phyloP scores from a whole-genome alignment of 2,329 filamentous ascomycete species.

The Fusarium coicis region DNA sequence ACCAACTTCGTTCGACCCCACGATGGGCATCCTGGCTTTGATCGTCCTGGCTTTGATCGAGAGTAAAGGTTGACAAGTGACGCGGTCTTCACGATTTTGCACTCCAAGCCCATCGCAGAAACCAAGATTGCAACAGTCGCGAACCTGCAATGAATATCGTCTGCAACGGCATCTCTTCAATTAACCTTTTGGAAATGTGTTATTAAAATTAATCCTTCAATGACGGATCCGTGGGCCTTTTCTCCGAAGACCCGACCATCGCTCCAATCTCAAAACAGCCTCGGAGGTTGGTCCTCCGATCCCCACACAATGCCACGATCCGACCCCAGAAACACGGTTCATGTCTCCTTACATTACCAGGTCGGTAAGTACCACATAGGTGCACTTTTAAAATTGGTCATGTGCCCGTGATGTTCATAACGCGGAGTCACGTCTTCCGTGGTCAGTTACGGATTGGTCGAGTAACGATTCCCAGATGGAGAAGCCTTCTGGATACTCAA shows the following conservation, averaged over 20 bases:
- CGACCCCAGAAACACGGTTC: not conserved
- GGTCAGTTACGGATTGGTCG: constrained; percentile 8
- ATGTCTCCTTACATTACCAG: not conserved
- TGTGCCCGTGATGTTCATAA: not conserved
- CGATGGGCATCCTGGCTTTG: not conserved
- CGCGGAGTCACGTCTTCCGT: constrained; percentile 16
- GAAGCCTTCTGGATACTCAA: not conserved
- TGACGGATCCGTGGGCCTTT: constrained; percentile 21
- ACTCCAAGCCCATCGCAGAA: not conserved
- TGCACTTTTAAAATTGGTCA: not conserved
- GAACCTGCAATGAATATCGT: fast-evolving
- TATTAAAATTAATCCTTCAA: not conserved
- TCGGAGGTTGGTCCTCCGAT: constrained; percentile 28
- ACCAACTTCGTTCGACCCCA: too few species aligned
- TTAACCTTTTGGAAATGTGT: not conserved
- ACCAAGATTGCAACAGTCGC: too few species aligned
- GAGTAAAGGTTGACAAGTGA: too few species aligned
- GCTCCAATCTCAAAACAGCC: constrained; percentile 4
- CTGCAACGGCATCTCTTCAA: fast-evolving
- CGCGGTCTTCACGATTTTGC: not conserved
- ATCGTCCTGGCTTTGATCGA: not conserved
- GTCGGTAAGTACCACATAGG: not conserved
- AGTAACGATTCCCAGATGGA: constrained; percentile 4
- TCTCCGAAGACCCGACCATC: constrained; percentile 3
- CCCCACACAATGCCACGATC: constrained; percentile 9